These are phyloP conservation scores for Fraxinus platypoda DNA, from an alignment of 305 asterid species.

Conservation along the genomic window DNA sequence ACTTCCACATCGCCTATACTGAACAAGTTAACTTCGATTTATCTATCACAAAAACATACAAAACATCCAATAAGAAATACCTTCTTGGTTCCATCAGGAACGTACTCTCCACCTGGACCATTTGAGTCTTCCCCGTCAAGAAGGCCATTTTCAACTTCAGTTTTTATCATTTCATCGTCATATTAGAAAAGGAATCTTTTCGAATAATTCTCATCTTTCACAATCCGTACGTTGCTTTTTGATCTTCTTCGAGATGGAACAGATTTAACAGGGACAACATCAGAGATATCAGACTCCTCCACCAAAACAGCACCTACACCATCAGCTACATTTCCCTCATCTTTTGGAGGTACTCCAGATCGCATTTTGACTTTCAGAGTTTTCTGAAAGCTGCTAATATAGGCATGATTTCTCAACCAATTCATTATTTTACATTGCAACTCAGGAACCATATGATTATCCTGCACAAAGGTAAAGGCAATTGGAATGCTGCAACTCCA, in stretches of 20 bases:
- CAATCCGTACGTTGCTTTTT: slow-evolving; percentile 52
- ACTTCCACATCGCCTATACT: not conserved
- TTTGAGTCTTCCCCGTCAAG: slow-evolving; percentile 45
- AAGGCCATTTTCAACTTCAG: slow-evolving; percentile 32
- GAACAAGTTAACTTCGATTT: not conserved
- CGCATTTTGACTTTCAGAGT: slow-evolving; percentile 49
- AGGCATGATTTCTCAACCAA: slow-evolving; percentile 77
- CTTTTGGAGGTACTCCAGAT: slow-evolving; percentile 34
- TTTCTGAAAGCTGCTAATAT: slow-evolving; percentile 52
- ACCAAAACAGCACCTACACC: slow-evolving; percentile 24
- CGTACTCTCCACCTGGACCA: slow-evolving; percentile 33
- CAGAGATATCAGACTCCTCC: slow-evolving; percentile 50
- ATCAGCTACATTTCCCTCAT: slow-evolving; percentile 48
- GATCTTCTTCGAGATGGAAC: slow-evolving; percentile 81
- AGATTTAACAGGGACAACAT: slow-evolving; percentile 63
- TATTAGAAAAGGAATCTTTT: too few species aligned
- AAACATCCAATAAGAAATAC: slow-evolving; percentile 31
- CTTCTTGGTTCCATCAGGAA: slow-evolving; percentile 43
- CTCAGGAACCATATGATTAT: slow-evolving; percentile 53
- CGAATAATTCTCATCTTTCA: slow-evolving; percentile 51
- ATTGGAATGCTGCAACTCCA: not conserved
- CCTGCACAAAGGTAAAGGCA: slow-evolving; percentile 46
- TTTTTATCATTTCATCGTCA: slow-evolving; percentile 29
- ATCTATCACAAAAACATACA: not conserved
- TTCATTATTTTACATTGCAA: slow-evolving; percentile 56